Evolutionary conservation across 2,329 filamentous ascomycete species (phyloP).

Genomic region (Nigrograna mackinnonii): DNA sequence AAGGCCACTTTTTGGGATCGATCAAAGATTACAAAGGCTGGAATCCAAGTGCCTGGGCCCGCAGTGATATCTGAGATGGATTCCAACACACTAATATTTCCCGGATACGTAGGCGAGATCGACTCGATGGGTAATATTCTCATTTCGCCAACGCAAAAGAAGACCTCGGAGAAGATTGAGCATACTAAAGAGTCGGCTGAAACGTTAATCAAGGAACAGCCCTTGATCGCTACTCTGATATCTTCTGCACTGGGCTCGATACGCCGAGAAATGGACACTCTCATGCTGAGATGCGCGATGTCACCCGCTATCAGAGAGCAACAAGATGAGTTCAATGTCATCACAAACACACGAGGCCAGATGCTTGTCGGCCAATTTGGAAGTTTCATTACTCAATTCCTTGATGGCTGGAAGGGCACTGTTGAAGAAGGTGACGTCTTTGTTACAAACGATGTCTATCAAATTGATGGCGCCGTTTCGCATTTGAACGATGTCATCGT

Average conservation of each 20-base stretch:
- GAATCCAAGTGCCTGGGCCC: slow-evolving; percentile 47
- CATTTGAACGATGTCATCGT: slow-evolving; percentile 57
- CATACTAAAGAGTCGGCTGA: slow-evolving; percentile 44
- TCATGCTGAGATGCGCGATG: slow-evolving; percentile 57
- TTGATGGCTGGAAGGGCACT: slow-evolving; percentile 51
- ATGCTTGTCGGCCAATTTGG: slow-evolving; percentile 58
- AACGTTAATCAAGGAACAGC: slow-evolving; percentile 42
- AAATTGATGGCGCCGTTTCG: slow-evolving; percentile 53
- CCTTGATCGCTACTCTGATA: slow-evolving; percentile 50
- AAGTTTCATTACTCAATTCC: slow-evolving; percentile 53
- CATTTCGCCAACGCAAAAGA: slow-evolving; percentile 45
- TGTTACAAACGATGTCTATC: slow-evolving; percentile 56
- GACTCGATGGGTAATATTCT: slow-evolving; percentile 55
- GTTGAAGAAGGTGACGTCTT: slow-evolving; percentile 56
- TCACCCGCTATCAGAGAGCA: slow-evolving; percentile 56
- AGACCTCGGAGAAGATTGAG: slow-evolving; percentile 21
- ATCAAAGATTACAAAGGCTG: slow-evolving; percentile 43
- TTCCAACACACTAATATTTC: slow-evolving; percentile 55
- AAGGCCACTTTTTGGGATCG: slow-evolving; percentile 52
- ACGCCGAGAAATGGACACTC: slow-evolving; percentile 54
- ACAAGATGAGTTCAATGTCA: slow-evolving; percentile 59
- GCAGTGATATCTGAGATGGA: slow-evolving; percentile 57
- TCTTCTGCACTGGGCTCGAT: slow-evolving; percentile 51
- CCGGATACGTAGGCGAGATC: slow-evolving; percentile 51
- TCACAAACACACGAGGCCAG: slow-evolving; percentile 51